phyloP scores from a whole-genome alignment of 1,284 basidiomycete genomes.

The Malassezia globosa region DNA sequence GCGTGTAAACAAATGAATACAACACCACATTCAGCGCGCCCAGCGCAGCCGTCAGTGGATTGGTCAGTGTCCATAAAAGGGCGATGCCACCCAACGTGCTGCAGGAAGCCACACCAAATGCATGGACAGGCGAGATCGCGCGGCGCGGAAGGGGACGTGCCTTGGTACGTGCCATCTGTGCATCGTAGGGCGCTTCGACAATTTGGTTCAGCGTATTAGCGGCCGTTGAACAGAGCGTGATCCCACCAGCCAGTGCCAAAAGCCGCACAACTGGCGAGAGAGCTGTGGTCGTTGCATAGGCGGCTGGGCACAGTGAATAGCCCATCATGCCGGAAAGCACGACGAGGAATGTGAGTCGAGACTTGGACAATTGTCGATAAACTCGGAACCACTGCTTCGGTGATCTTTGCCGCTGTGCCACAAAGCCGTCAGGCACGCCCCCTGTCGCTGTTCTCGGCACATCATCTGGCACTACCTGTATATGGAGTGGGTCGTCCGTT shows the following conservation, averaged over 20 bases:
- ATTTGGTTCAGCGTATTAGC: conserved; percentile 93
- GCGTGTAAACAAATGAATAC: conserved; percentile 86
- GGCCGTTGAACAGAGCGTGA: conserved; percentile 77
- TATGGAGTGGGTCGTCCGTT: conserved; percentile 9
- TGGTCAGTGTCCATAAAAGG: conserved; percentile 72
- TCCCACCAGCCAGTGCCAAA: conserved; percentile 75
- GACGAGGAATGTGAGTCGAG: conserved; percentile 73
- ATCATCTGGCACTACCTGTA: conserved; percentile 3
- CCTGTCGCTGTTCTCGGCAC: background rate
- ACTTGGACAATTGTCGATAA: conserved; percentile 77
- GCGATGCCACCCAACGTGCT: conserved; percentile 68
- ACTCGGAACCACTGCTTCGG: conserved; percentile 16
- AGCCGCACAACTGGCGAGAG: conserved; percentile 49
- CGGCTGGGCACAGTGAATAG: conserved; percentile 64
- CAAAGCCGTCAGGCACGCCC: conserved; percentile 10
- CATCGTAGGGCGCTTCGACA: conserved; percentile 87
- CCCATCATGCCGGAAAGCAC: conserved; percentile 84
- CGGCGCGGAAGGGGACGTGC: conserved; percentile 76
- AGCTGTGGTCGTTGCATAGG: conserved; percentile 22
- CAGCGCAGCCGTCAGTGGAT: conserved; percentile 72
- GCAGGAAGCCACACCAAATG: conserved; percentile 62
- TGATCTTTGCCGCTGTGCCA: background rate
- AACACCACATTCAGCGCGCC: conserved; percentile 75
- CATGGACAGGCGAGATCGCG: conserved; percentile 72
- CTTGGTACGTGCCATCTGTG: conserved; percentile 87